Evolutionary conservation across 192 early-diverging fungal genomes (phyloP), one percentile per base, ranked within the genome.

Genomic region (Linderina pennispora): DNA sequence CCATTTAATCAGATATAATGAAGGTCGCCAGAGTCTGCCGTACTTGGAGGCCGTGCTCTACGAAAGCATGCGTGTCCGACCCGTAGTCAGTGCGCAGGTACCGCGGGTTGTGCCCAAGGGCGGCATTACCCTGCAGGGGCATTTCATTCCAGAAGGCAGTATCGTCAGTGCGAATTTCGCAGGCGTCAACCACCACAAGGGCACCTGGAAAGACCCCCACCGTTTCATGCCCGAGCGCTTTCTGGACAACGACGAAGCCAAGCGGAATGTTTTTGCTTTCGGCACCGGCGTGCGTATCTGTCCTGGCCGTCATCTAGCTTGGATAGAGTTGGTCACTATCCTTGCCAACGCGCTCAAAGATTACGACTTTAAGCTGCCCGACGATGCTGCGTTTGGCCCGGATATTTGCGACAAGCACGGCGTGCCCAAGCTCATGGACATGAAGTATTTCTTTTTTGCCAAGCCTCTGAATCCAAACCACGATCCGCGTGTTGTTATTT

Each of bases 1-100:
- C n/a, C 19, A 25, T 0, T 23, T 41, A 0, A 17, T 62, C 1
- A 53, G 39, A 0, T 58, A 50, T 9, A 21, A 18, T 0, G 24
- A 56, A 14, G 43, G 46, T 10, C 36, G 38, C 2, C 1, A 9
- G 10, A 17, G 18, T 1, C 15, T 62, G 26, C 50, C 50, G 1
- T 62, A 53, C 6, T 37, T 69, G 5, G 54, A 62, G 24, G 66
- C 66, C 24, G 58, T 55, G 15, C 48, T 69, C 2, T 26, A 45
- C 17, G 66, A 69, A 31, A 44, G 44, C 4, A 42, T 69, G 49
- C 53, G 66, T 0, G 28, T 69, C 8, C 28, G 53, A 0, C 48
- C 66, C 0, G 55, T 54, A 0, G 46, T 54, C 2, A 50, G 58
- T 32, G 44, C 53, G 4, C 54, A 58, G 42, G 55, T 69, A 7